phyloP scores from a whole-genome alignment of 2,329 filamentous ascomycete species.

The Pseudopithomyces chartarum region DNA sequence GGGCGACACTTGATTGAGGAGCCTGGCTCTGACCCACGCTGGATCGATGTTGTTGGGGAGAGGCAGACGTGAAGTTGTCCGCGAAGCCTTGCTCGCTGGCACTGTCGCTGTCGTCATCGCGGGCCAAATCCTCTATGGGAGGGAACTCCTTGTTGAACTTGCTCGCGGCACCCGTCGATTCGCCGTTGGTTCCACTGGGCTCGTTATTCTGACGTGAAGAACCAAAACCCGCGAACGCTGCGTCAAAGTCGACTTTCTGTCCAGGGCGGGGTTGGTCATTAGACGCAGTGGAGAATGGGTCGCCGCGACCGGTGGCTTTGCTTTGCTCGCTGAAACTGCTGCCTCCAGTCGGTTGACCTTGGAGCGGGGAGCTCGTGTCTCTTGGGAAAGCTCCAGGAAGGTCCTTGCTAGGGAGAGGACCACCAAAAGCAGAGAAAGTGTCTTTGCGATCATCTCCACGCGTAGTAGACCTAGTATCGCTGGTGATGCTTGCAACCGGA shows the following conservation, averaged over 20 bases:
- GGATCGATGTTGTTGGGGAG: conserved; percentile 42
- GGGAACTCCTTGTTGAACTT: conserved; percentile 82
- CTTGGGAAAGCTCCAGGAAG: conserved; percentile 57
- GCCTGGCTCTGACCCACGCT: conserved; percentile 33
- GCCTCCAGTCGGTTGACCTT: conserved; percentile 55
- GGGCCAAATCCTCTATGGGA: conserved; percentile 84
- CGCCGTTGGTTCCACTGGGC: conserved; percentile 35
- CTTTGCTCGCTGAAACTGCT: conserved; percentile 54
- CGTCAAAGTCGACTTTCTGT: conserved; percentile 80
- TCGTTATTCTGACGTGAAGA: conserved; percentile 57
- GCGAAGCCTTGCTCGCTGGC: conserved; percentile 78
- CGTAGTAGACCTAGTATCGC: conserved; percentile 41
- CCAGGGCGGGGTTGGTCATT: conserved; percentile 42
- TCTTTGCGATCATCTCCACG: conserved; percentile 47
- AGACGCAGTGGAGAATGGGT: conserved; percentile 46
- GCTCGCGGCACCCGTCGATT: conserved; percentile 44
- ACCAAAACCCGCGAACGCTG: conserved; percentile 78
- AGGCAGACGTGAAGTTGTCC: conserved; percentile 82
- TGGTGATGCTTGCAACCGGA: conserved; percentile 47
- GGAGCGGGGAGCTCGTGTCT: conserved; percentile 48
- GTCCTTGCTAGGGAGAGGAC: conserved; percentile 33
- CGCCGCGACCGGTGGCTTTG: conserved; percentile 47
- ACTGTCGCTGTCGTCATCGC: conserved; percentile 79
- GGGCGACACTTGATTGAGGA: conserved; percentile 28
- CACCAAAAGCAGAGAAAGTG: conserved; percentile 45